Conservation (phyloP, 2,329 filamentous ascomycete genomes). For the Venturia asperata region DNA sequence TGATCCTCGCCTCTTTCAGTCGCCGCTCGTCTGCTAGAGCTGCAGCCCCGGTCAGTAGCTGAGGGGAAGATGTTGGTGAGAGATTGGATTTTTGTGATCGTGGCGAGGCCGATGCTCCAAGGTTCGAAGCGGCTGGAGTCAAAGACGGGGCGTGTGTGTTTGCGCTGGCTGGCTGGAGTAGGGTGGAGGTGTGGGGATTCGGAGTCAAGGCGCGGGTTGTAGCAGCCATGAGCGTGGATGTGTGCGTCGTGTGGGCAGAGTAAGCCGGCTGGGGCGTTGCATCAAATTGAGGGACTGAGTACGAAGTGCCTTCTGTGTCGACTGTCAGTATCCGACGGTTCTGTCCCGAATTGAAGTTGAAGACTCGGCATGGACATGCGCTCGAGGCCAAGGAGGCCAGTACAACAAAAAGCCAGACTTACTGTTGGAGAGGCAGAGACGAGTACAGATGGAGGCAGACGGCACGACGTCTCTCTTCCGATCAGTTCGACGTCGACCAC, state of each 20-base stretch:
- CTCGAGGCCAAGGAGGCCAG: background rate
- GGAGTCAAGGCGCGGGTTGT: constrained; percentile 12
- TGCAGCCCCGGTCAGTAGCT: constrained; percentile 41
- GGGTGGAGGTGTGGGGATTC: constrained; percentile 25
- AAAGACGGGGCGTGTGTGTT: constrained; percentile 24
- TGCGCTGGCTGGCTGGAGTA: constrained; percentile 24
- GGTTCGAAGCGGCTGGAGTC: constrained; percentile 23
- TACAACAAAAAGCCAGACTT: background rate
- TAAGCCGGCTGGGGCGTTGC: background rate
- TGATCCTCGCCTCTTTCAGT: constrained; percentile 33
- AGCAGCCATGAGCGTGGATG: constrained; percentile 11
- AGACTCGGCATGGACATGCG: constrained; percentile 3
- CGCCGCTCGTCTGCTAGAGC: constrained; percentile 44
- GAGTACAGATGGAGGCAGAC: background rate
- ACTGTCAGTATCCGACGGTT: background rate
- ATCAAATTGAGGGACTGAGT: background rate
- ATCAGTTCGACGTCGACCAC: background rate
- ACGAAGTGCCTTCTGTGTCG: background rate
- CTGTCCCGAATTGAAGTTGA: background rate
- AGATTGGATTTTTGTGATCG: constrained; percentile 36
- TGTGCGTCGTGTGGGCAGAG: background rate
- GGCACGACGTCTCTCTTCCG: background rate
- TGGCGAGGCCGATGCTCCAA: constrained; percentile 30
- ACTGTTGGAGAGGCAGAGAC: background rate
- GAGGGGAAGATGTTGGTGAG: constrained; percentile 35